Conservation (phyloP, 441 rosid genomes). For the Omphalea diandra region DNA sequence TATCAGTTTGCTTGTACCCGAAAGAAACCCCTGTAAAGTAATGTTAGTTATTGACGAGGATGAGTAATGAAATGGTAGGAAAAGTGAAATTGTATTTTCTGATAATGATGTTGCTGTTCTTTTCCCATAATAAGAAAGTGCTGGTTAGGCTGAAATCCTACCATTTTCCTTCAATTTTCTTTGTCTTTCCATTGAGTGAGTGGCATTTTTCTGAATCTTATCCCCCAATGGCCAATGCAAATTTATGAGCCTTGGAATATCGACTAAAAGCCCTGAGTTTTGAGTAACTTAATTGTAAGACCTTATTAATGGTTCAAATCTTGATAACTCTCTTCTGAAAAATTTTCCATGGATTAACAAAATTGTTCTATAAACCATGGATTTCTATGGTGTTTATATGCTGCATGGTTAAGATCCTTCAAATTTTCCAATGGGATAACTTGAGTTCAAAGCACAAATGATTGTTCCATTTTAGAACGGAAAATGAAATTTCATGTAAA, state of each 20-base stretch:
- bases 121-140: conserved; percentile 18
- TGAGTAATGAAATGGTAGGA: not conserved
- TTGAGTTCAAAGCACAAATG: too few species aligned
- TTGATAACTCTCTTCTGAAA: too few species aligned
- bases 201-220: not conserved
- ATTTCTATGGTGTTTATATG: too few species aligned
- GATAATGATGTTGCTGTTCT: not conserved
- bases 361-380: too few species aligned
- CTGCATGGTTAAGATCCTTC: too few species aligned
- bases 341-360: too few species aligned
- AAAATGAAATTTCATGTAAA: not conserved
- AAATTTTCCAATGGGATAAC: too few species aligned
- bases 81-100: conserved; percentile 17
- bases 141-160: not conserved
- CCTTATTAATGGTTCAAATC: too few species aligned
- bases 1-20: conserved; percentile 15
- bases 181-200: not conserved
- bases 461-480: not conserved
- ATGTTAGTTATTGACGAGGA: conserved; percentile 8
- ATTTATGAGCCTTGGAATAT: too few species aligned
- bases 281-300: too few species aligned
- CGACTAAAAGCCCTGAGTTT: too few species aligned
- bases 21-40: conserved; percentile 14
- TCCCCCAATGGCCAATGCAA: too few species aligned
- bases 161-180: not conserved